phyloP scores from a whole-genome alignment of 192 early-diverging fungal species.

The Cladochytrium replicatum region DNA sequence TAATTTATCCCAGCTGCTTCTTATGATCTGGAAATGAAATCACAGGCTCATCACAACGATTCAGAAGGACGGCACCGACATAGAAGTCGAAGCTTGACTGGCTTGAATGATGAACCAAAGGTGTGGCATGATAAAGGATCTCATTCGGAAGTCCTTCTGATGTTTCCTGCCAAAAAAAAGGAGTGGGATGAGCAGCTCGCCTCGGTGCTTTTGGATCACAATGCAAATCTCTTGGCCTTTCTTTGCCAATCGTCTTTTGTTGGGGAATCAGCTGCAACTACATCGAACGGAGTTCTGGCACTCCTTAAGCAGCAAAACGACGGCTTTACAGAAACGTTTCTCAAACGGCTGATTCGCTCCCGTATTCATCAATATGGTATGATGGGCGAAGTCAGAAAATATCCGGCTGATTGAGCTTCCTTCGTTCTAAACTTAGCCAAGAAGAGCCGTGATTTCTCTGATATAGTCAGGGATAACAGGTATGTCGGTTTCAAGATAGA shows the following conservation, averaged over 20 bases:
- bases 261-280: constrained; percentile 28
- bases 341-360: constrained; percentile 23
- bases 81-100: too few species aligned
- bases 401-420: too few species aligned
- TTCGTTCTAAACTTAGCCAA: constrained; percentile 21
- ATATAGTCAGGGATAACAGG: constrained; percentile 41
- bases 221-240: constrained; percentile 20
- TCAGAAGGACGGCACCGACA: too few species aligned
- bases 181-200: too few species aligned
- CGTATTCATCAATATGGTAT: constrained; percentile 22
- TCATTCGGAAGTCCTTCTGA: too few species aligned
- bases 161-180: too few species aligned
- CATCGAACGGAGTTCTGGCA: constrained; percentile 25
- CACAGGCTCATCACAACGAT: too few species aligned
- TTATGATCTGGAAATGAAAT: too few species aligned
- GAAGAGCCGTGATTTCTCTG: constrained; percentile 27
- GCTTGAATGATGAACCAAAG: too few species aligned
- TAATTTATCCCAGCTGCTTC: too few species aligned
- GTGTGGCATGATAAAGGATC: too few species aligned
- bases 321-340: constrained; percentile 20
- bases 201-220: constrained; percentile 21
- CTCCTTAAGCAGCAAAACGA: constrained; percentile 17
- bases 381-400: too few species aligned
- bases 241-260: constrained; percentile 30
- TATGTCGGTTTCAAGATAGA: constrained; percentile 6